Percentiles rank a stretch among this genome's conserved stretches.
Evolutionary conservation across 257 asterid genomes (phyloP).

Genomic region (Fraxinus quadrangulata): DNA sequence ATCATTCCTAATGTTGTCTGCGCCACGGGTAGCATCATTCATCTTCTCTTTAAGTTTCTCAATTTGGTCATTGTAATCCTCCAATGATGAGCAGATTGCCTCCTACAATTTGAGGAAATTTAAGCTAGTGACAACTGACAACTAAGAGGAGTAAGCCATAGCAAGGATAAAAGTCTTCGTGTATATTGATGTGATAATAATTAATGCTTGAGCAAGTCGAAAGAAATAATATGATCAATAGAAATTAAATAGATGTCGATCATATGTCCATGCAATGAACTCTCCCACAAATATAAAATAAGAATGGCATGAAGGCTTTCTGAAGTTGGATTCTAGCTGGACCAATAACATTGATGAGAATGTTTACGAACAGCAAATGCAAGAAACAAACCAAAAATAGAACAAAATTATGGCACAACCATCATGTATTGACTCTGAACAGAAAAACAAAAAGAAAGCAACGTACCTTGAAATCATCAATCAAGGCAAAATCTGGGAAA

Average conservation of each 20-base stretch:
- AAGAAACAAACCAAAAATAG: not conserved
- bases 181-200: not conserved
- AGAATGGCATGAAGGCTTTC: not conserved
- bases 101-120: slow-evolving; percentile 56
- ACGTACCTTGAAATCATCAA: slow-evolving; percentile 91
- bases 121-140: slow-evolving; percentile 6
- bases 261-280: not conserved
- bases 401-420: not conserved
- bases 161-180: not conserved
- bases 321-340: not conserved
- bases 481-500: slow-evolving; percentile 92
- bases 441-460: slow-evolving; percentile 20
- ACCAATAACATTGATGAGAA: not conserved
- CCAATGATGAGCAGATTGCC: slow-evolving; percentile 94
- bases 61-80: slow-evolving; percentile 93
- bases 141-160: not conserved
- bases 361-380: not conserved
- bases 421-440: not conserved
- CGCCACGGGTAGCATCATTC: slow-evolving; percentile 97
- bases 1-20: slow-evolving; percentile 94
- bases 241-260: not conserved
- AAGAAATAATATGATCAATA: not conserved
- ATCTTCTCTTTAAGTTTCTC: slow-evolving; percentile 96
- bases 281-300: not conserved
- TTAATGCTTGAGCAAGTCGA: not conserved